Conservation (phyloP, 352 stramenopile species). For the Vaucheria bursata region DNA sequence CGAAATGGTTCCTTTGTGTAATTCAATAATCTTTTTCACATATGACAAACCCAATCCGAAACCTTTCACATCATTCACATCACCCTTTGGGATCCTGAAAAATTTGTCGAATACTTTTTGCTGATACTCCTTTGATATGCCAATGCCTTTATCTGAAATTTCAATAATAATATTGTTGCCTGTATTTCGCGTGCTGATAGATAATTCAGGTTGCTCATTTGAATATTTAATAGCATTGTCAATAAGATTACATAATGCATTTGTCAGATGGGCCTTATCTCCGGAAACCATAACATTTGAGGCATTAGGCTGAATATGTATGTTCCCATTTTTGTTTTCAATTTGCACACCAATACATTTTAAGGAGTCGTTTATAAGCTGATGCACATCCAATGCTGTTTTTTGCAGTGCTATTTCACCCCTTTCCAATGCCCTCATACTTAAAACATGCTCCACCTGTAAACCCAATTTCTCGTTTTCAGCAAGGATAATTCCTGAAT, state of each 20-base stretch:
- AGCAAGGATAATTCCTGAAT: neutral
- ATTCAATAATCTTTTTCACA: neutral
- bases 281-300: neutral
- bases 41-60: neutral
- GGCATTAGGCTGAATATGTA: neutral
- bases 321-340: neutral
- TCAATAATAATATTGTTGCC: neutral
- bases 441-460: neutral
- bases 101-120: neutral
- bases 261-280: neutral
- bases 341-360: neutral
- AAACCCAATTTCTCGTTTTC: neutral
- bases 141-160: conserved; percentile 2
- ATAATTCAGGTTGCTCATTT: neutral
- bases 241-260: neutral
- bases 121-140: neutral
- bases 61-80: neutral
- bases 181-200: neutral
- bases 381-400: neutral
- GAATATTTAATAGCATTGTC: neutral
- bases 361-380: neutral
- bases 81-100: neutral
- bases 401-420: neutral
- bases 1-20: neutral
- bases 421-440: neutral